Percentiles rank a stretch among this genome's conserved stretches.
Conservation (phyloP, 257 asterid species). For the Solanum paucissectum region DNA sequence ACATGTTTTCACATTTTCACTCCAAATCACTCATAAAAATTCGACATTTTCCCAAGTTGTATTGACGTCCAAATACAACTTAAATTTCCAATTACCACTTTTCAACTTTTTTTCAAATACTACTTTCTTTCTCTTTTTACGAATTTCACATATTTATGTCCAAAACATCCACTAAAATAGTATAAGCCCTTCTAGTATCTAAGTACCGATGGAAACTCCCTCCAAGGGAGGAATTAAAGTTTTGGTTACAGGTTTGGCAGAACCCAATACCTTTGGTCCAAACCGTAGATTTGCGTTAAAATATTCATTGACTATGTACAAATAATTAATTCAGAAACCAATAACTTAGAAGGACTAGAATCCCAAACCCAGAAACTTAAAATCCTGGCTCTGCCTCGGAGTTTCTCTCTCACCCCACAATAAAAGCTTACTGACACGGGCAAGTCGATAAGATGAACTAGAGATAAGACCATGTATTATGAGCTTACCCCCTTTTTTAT, state of each 20-base stretch:
- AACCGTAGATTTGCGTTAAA: neutral
- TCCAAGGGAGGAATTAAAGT: neutral
- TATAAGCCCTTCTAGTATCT: neutral
- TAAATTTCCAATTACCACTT: neutral
- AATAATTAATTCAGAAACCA: neutral
- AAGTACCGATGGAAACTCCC: neutral
- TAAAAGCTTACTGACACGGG: too few relatives aligned
- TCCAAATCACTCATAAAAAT: neutral
- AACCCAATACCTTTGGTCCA: neutral
- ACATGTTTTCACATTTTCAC: neutral
- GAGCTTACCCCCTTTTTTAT: neutral
- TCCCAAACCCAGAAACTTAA: neutral
- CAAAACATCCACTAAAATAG: neutral
- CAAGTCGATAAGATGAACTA: neutral
- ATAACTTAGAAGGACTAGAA: neutral
- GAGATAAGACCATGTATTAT: neutral
- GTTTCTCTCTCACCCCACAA: neutral
- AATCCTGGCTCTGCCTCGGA: neutral
- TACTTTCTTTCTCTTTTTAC: too few relatives aligned
- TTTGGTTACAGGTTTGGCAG: neutral
- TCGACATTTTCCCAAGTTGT: neutral
- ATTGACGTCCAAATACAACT: neutral
- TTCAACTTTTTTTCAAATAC: neutral
- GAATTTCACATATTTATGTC: neutral
- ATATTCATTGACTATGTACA: neutral